A percentile compares a stretch with the other conserved stretches of the same genome.
phyloP scores from a whole-genome alignment of 2,329 filamentous ascomycete species.

The Lojkania enalia region DNA sequence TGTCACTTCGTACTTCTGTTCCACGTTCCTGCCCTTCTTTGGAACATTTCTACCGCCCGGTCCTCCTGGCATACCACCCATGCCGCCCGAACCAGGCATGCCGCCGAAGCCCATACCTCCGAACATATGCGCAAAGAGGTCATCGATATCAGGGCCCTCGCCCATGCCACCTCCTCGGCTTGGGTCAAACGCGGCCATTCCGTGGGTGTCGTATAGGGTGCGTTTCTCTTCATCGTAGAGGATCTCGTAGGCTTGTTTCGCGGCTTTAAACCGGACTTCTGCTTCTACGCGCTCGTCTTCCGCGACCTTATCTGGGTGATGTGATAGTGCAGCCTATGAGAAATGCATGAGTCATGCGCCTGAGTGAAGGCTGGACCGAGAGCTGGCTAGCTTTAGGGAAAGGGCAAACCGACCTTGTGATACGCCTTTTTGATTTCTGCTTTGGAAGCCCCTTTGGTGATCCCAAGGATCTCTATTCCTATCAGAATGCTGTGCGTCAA shows the following conservation, averaged over 20 bases:
- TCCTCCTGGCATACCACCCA: constrained; percentile 55
- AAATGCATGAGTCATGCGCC: neutral
- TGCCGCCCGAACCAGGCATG: constrained; percentile 65
- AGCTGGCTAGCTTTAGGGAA: too few relatives aligned
- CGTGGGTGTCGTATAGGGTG: constrained; percentile 86
- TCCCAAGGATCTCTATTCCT: constrained; percentile 72
- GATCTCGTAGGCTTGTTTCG: constrained; percentile 96
- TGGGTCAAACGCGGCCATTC: constrained; percentile 93
- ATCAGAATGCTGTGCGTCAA: constrained; percentile 27
- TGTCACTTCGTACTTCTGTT: constrained; percentile 87
- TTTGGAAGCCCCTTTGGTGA: constrained; percentile 71
- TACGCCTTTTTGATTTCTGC: constrained; percentile 94
- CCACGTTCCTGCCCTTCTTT: constrained; percentile 77
- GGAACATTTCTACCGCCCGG: constrained; percentile 58
- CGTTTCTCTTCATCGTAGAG: constrained; percentile 95
- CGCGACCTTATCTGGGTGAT: constrained; percentile 94
- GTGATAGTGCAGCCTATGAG: constrained; percentile 80
- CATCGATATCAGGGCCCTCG: constrained; percentile 79
- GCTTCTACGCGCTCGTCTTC: constrained; percentile 82
- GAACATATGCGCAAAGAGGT: constrained; percentile 90
- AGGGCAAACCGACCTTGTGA: constrained; percentile 69
- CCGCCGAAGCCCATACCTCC: constrained; percentile 49
- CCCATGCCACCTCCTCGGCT: constrained; percentile 51
- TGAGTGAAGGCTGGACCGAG: neutral
- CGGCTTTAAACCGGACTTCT: constrained; percentile 88